A percentile compares a stretch with the other conserved stretches of the same genome.
Evolutionary conservation across 768 basidiomycete genomes (phyloP).

Genomic region (Podaxis rugospora): DNA sequence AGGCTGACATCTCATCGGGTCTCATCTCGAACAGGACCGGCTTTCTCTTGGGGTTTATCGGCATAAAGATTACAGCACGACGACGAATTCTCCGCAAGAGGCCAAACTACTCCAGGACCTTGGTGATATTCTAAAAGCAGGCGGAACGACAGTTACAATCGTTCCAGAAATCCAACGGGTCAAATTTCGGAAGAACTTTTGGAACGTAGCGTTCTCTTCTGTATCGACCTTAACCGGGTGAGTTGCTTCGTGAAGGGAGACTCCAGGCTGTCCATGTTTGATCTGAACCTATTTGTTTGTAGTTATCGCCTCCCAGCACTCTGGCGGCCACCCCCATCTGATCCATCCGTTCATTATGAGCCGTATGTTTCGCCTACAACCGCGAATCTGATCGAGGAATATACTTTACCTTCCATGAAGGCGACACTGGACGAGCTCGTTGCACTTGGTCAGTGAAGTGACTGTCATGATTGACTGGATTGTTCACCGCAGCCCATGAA

Average conservation of each 20-base stretch:
- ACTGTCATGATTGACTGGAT: background rate
- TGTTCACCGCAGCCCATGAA: background rate
- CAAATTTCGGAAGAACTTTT: slow-evolving; percentile 62
- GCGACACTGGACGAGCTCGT: slow-evolving; percentile 38
- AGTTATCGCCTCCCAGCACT: slow-evolving; percentile 45
- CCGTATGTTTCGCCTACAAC: slow-evolving; percentile 26
- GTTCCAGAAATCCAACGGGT: slow-evolving; percentile 57
- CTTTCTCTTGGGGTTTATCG: slow-evolving; percentile 54
- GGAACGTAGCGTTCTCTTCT: slow-evolving; percentile 56
- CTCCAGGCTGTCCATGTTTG: slow-evolving; percentile 9
- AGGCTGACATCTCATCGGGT: background rate
- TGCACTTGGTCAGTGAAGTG: slow-evolving; percentile 21
- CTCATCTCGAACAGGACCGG: slow-evolving; percentile 36
- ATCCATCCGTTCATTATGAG: slow-evolving; percentile 28
- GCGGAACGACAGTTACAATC: slow-evolving; percentile 43
- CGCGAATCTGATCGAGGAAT: slow-evolving; percentile 25
- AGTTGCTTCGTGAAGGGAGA: slow-evolving; percentile 6
- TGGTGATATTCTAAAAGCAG: slow-evolving; percentile 36
- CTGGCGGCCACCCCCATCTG: slow-evolving; percentile 41
- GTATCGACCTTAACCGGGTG: slow-evolving; percentile 46
- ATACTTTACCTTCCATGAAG: slow-evolving; percentile 31
- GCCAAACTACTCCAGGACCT: slow-evolving; percentile 39
- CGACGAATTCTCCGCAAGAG: slow-evolving; percentile 39
- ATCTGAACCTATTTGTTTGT: background rate
- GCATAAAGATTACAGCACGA: slow-evolving; percentile 33